Base-by-base conservation (phyloP, 2,329 filamentous ascomycete genomes). In the Annulohypoxylon truncatum region DNA sequence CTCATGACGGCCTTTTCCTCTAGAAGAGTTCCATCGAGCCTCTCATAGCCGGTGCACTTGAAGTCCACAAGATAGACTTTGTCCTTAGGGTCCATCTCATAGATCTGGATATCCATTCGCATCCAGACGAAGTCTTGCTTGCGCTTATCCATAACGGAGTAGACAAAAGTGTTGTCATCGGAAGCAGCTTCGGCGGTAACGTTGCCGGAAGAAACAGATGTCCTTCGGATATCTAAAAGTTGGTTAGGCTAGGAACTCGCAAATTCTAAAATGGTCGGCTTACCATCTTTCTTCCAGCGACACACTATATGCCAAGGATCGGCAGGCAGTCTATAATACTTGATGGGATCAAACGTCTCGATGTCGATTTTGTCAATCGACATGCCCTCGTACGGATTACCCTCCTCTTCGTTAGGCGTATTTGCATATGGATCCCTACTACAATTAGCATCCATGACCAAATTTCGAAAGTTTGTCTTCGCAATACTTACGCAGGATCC, bases 1-100 rank as follows among this genome's bases (percentile, higher is more conserved):
- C 92, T 96, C 46, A 93, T 95, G 68, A 97, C 93, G 75, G 97
- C 92, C 85, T 98, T 98, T 81, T 97, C 94, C 74, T 96, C 93
- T 53, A 94, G 82, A 53, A 91, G 82, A 70, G 90, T 88, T 51
- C 95, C 90, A 59, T 96, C 84, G 10, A 83, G 76, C 48, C 86
- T 93, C 81, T 99, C 96, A 80, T 99, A 99, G 18, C 96, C 96
- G 12, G 96, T 94, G 78, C 95, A 98, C 78, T 97, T 98, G 84
- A 99, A 99, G 78, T 99, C 96, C 51, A 99, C 96, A 68, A 99
- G 90, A 79, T 95, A 98, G 71, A 96, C 95, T 59, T 92, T 91
- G 62, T 70, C 67, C 31, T 70, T 70, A 4, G 90, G 89, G 78
- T 98, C 95, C 83, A 98, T 94, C 76, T 94, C 91, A 79, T 97